A percentile compares a stretch with the other conserved stretches of the same genome.
These are phyloP conservation scores for Penicillium roqueforti DNA, from an alignment of 495 filamentous ascomycete genomes.

Conservation along the genomic window DNA sequence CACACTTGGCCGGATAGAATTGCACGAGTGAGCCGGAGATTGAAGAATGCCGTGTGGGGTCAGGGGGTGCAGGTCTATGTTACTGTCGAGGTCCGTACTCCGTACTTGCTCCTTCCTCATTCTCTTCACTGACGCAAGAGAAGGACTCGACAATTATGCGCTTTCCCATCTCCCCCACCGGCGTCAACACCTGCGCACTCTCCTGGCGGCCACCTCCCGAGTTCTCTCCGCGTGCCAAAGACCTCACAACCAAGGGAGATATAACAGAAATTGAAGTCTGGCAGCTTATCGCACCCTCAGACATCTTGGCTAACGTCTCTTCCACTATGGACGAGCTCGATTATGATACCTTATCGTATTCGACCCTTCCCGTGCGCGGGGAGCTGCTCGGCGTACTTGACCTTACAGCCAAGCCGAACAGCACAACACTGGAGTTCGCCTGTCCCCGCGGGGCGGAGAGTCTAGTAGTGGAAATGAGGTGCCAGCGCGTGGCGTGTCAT, in stretches of 20 bases:
- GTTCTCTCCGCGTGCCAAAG: not conserved
- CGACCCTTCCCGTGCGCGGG: not conserved
- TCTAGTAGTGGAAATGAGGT: not conserved
- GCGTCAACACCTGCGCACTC: not conserved
- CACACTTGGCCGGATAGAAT: conserved; percentile 2
- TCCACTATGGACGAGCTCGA: not conserved
- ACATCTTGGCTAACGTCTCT: not conserved
- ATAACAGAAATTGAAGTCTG: conserved; percentile 1
- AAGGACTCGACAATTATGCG: conserved; percentile 2
- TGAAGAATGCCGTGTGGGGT: conserved; percentile 2
- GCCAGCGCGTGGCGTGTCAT: conserved; percentile 2
- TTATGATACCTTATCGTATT: not conserved
- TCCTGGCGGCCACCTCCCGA: conserved; percentile 1
- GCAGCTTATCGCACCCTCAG: not conserved
- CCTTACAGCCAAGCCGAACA: not conserved
- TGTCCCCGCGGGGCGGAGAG: not conserved
- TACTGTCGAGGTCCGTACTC: conserved; percentile 1
- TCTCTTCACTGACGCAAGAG: not conserved
- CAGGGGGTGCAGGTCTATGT: not conserved
- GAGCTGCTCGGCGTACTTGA: not conserved
- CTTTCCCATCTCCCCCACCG: not conserved
- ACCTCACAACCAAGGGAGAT: not conserved
- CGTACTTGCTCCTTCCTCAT: no score
- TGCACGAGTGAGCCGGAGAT: not conserved
- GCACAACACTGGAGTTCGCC: not conserved